Conservation (phyloP, 2,329 filamentous ascomycete species). For the Xylaria sp. region DNA sequence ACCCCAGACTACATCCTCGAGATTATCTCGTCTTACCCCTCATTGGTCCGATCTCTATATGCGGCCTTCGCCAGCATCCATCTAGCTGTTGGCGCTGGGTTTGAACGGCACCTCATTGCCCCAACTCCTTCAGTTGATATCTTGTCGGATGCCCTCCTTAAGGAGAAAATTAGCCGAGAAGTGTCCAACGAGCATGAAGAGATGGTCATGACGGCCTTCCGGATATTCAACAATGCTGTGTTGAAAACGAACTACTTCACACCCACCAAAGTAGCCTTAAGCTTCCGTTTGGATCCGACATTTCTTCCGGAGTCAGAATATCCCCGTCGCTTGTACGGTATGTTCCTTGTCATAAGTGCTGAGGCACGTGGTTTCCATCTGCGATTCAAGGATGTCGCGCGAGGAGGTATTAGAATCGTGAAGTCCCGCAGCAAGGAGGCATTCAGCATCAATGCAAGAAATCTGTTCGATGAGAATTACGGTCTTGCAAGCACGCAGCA, state of each 20-base stretch:
- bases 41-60: slow-evolving; percentile 87
- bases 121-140: slow-evolving; percentile 72
- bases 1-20: slow-evolving; percentile 98
- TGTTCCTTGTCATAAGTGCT: slow-evolving; percentile 98
- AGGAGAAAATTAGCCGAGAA: slow-evolving; percentile 81
- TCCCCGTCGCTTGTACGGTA: slow-evolving; percentile 91
- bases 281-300: slow-evolving; percentile 89
- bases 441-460: slow-evolving; percentile 95
- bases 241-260: slow-evolving; percentile 99
- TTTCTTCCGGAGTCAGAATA: slow-evolving; percentile 95
- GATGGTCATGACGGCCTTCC: slow-evolving; percentile 97
- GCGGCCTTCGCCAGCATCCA: slow-evolving; percentile 91
- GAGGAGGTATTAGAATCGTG: slow-evolving; percentile 97
- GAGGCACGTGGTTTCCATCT: slow-evolving; percentile 98
- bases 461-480: slow-evolving; percentile 98
- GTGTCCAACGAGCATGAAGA: slow-evolving; percentile 93
- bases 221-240: slow-evolving; percentile 91
- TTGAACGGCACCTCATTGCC: slow-evolving; percentile 62
- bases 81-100: slow-evolving; percentile 66
- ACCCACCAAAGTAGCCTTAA: slow-evolving; percentile 96
- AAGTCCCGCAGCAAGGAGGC: slow-evolving; percentile 97
- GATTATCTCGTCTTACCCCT: slow-evolving; percentile 92
- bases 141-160: slow-evolving; percentile 78
- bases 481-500: slow-evolving; percentile 98
- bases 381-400: slow-evolving; percentile 95